Conservation (phyloP, 306 rosid genomes). For the Prunus mume region DNA sequence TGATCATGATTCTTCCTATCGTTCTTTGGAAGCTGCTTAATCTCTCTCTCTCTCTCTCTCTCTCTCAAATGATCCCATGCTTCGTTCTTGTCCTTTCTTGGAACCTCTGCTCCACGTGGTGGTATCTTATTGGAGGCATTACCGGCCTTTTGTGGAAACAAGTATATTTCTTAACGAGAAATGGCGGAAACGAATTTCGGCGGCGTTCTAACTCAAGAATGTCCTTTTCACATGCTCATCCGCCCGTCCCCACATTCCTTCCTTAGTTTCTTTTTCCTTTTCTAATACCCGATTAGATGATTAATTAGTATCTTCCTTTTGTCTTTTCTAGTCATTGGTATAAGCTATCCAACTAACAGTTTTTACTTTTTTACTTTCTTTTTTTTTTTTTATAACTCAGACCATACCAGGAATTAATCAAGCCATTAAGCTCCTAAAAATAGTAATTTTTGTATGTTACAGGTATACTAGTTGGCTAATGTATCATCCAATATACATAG, state of each 20-base stretch:
- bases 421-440: too few relatives aligned
- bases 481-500: too few relatives aligned
- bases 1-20: slow-evolving; percentile 43
- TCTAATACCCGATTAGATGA: not conserved
- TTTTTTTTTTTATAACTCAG: too few relatives aligned
- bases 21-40: slow-evolving; percentile 42
- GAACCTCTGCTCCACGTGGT: slow-evolving; percentile 55
- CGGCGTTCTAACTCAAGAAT: slow-evolving; percentile 49
- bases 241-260: slow-evolving; percentile 2
- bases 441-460: too few relatives aligned
- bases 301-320: not conserved
- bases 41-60: slow-evolving; percentile 11
- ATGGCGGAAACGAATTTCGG: slow-evolving; percentile 48
- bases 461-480: too few relatives aligned
- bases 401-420: too few relatives aligned
- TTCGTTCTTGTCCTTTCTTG: slow-evolving; percentile 65
- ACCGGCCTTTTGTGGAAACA: slow-evolving; percentile 18
- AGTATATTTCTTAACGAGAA: slow-evolving; percentile 39
- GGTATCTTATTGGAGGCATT: slow-evolving; percentile 21
- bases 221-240: slow-evolving; percentile 37
- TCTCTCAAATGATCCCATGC: slow-evolving; percentile 61
- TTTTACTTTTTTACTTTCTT: not conserved
- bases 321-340: not conserved
- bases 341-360: not conserved
- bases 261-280: not conserved